Conservation (phyloP, 2,329 filamentous ascomycete species). For the Fusarium hainanense region DNA sequence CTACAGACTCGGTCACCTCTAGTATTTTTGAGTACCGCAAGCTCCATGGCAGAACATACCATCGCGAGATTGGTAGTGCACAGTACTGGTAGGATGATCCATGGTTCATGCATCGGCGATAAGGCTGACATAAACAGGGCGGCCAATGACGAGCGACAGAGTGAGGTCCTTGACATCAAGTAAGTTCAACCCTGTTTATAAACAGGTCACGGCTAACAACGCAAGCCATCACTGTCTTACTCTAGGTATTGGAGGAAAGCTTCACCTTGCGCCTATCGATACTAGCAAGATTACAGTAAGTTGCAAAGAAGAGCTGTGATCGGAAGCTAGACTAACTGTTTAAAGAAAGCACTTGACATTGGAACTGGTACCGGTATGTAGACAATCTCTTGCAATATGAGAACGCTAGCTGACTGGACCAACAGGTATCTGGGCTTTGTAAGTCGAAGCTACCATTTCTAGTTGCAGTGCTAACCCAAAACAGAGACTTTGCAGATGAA, state of each 20-base stretch:
- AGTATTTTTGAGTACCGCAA: slow-evolving; percentile 24
- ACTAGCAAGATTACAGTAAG: slow-evolving; percentile 3
- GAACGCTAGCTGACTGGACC: neutral
- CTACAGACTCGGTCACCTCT: slow-evolving; percentile 10
- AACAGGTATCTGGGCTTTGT: slow-evolving; percentile 18
- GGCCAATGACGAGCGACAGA: slow-evolving; percentile 13
- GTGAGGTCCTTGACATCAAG: slow-evolving; percentile 17
- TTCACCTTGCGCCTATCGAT: slow-evolving; percentile 16
- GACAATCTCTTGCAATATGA: accelerated
- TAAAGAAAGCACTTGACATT: slow-evolving; percentile 14
- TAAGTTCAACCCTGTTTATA: neutral
- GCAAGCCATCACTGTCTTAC: slow-evolving; percentile 11
- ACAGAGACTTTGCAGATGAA: slow-evolving; percentile 14
- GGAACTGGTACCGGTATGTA: slow-evolving; percentile 17
- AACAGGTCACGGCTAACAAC: accelerated
- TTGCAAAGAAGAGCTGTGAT: neutral
- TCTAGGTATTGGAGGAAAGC: slow-evolving; percentile 4
- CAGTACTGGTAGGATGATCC: slow-evolving; percentile 8
- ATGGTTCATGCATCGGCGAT: neutral
- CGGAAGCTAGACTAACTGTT: neutral
- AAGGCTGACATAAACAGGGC: neutral
- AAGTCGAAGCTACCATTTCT: accelerated
- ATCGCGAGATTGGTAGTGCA: slow-evolving; percentile 12
- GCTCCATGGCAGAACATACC: slow-evolving; percentile 20
- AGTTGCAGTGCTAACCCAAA: neutral